Evolutionary conservation across 768 basidiomycete genomes (phyloP).

Genomic region (Pleurotus tuber-regium): DNA sequence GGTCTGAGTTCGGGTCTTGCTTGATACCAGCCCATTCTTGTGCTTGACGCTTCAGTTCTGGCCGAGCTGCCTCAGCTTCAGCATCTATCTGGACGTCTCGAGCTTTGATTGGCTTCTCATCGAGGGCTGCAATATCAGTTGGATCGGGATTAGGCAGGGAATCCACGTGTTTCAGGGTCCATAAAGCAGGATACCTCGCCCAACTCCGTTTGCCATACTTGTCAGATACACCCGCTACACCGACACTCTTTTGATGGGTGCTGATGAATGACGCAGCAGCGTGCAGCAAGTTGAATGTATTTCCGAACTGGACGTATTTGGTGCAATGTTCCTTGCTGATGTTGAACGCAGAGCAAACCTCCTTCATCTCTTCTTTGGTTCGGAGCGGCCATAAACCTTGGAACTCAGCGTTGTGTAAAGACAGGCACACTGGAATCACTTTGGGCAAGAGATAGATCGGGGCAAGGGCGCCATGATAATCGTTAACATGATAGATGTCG

Average conservation of each 20-base stretch:
- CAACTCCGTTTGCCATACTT: conserved; percentile 97
- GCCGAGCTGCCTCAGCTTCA: conserved; percentile 84
- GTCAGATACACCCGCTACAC: conserved; percentile 96
- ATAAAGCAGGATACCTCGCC: conserved; percentile 94
- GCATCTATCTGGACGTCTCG: conserved; percentile 76
- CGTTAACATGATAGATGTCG: conserved; percentile 94
- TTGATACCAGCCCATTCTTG: conserved; percentile 95
- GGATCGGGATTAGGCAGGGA: conserved; percentile 95
- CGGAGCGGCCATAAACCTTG: conserved; percentile 95
- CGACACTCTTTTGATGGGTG: conserved; percentile 87
- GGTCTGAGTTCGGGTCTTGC: conserved; percentile 84
- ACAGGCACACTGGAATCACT: conserved; percentile 85
- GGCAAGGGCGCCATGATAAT: conserved; percentile 92
- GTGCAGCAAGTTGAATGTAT: conserved; percentile 94
- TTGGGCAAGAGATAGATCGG: conserved; percentile 91
- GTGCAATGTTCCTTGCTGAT: conserved; percentile 95
- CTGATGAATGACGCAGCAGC: conserved; percentile 93
- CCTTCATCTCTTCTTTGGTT: conserved; percentile 98
- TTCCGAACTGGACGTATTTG: conserved; percentile 97
- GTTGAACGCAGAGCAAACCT: conserved; percentile 97
- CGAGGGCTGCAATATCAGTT: conserved; percentile 90
- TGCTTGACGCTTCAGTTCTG: conserved; percentile 86
- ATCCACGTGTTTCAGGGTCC: conserved; percentile 95
- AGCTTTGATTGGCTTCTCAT: conserved; percentile 70
- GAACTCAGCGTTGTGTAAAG: conserved; percentile 96